Evolutionary conservation across 371 early-diverging fungal genomes (phyloP), one percentile per base, ranked within the genome.

Genomic region (Mucor mucedo): DNA sequence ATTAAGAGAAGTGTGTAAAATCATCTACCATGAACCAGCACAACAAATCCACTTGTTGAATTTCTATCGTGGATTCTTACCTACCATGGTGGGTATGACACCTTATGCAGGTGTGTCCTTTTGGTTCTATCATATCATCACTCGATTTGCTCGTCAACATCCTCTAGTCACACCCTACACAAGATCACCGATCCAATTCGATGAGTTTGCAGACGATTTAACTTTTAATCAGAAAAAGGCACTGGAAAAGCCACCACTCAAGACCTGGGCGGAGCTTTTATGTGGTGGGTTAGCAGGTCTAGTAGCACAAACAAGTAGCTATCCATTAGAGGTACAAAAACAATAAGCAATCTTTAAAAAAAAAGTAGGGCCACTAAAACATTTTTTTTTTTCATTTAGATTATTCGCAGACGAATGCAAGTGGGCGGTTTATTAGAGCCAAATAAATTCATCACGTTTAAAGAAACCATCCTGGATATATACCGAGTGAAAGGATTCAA

Each of bases 31-130:
- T n/a, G 85, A 87, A 57, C 59, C 70, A 3, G 70, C 72, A 27
- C 33, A 48, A 16, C 39, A 38, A 2, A 52, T 75, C 59, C 77
- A 48, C 49, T 0, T 89, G 1, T 52, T 77, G 52, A 94, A 94
- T 71, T 95, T 96, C 72, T 97, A 95, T 76, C 80, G 94, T 16
- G 97, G 97, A 29, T 94, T 94, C 70, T 59, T 88, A 29, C 88
- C 94, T 9, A 86, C 96, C 6, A 71, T 96, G 21, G 78, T 79
- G 58, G 97, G 96, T 7, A 95, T 96, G 83, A 81, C 96, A 16
- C 97, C 97, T 4, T 97, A 97, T 69, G 96, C 95, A 13, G 97
- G 97, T 38, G 91, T 91, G 4, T 88, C 93, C 6, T 93, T 94
- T 70, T 87, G 84, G 61, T 83, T 83, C 5, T 89, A 93, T 69